Conservation (phyloP, 2,329 filamentous ascomycete species). For the Aureobasidium leucospermi region DNA sequence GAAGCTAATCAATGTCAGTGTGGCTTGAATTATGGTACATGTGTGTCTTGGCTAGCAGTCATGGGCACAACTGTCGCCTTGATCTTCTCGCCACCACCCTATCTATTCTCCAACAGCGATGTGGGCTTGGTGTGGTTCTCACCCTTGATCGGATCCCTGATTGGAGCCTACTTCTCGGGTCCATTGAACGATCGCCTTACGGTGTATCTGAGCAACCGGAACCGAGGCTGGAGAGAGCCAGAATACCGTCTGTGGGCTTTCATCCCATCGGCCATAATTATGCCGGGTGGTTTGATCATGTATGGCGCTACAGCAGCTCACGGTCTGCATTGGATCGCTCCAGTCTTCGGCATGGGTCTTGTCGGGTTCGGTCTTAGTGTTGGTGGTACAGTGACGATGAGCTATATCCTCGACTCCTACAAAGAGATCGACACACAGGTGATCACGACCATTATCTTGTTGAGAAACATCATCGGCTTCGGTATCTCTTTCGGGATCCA, state of each 20-base stretch:
- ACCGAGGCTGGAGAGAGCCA: slow-evolving; percentile 21
- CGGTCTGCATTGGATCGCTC: slow-evolving; percentile 18
- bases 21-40: slow-evolving; percentile 16
- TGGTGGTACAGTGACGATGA: slow-evolving; percentile 16
- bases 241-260: slow-evolving; percentile 20
- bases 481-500: slow-evolving; percentile 10
- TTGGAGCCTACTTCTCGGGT: slow-evolving; percentile 16
- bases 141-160: slow-evolving; percentile 16
- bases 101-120: slow-evolving; percentile 12
- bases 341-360: slow-evolving; percentile 17
- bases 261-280: slow-evolving; percentile 15
- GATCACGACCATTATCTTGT: slow-evolving; percentile 18
- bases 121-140: slow-evolving; percentile 11
- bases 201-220: slow-evolving; percentile 18
- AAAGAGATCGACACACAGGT: slow-evolving; percentile 15
- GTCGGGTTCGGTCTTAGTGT: slow-evolving; percentile 18
- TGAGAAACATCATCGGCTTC: slow-evolving; percentile 19
- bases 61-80: slow-evolving; percentile 15
- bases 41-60: slow-evolving; percentile 15
- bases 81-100: slow-evolving; percentile 11
- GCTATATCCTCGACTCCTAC: slow-evolving; percentile 20
- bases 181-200: slow-evolving; percentile 18
- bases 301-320: slow-evolving; percentile 18
- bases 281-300: slow-evolving; percentile 18
- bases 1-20: neutral